phyloP scores from a whole-genome alignment of 2,329 filamentous ascomycete genomes.

The Cercospora sojina region DNA sequence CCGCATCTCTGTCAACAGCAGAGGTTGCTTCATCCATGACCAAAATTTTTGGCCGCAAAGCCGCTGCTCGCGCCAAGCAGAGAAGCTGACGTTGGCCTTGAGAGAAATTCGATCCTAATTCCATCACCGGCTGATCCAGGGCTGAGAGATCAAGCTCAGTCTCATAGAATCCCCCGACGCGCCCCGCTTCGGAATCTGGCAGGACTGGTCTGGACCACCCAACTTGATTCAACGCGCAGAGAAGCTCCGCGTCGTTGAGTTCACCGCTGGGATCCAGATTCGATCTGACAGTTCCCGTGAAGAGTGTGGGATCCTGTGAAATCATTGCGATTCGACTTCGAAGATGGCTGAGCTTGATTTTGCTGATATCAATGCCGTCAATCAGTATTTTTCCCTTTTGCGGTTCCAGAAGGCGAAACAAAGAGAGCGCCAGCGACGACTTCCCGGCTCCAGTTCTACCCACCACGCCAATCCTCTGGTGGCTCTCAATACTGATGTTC shows the following conservation, averaged over 20 bases:
- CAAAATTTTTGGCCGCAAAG: constrained; percentile 79
- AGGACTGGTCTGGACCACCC: constrained; percentile 42
- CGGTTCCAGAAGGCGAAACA: constrained; percentile 40
- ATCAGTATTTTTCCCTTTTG: constrained; percentile 62
- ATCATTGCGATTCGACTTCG: constrained; percentile 77
- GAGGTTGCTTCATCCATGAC: constrained; percentile 72
- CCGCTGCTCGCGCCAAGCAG: constrained; percentile 83
- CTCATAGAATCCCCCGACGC: no score
- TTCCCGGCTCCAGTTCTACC: constrained; percentile 71
- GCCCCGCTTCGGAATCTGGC: no score
- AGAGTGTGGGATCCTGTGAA: constrained; percentile 78
- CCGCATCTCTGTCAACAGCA: constrained; percentile 79
- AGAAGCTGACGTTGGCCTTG: constrained; percentile 88
- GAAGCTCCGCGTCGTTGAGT: constrained; percentile 66
- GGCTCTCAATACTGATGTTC: no score
- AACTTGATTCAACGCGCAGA: constrained; percentile 67
- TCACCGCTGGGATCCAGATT: constrained; percentile 77
- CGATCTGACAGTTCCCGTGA: constrained; percentile 72
- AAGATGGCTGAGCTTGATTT: constrained; percentile 67
- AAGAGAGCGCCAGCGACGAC: constrained; percentile 8
- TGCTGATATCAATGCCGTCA: constrained; percentile 73
- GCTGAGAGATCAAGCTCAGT: constrained; percentile 41
- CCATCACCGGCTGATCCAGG: constrained; percentile 77
- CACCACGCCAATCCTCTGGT: constrained; percentile 90
- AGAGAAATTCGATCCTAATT: constrained; percentile 89